Percentiles rank a stretch among this genome's conserved stretches.
Evolutionary conservation across 306 rosid genomes (phyloP).

Genomic region (Cercis canadensis): DNA sequence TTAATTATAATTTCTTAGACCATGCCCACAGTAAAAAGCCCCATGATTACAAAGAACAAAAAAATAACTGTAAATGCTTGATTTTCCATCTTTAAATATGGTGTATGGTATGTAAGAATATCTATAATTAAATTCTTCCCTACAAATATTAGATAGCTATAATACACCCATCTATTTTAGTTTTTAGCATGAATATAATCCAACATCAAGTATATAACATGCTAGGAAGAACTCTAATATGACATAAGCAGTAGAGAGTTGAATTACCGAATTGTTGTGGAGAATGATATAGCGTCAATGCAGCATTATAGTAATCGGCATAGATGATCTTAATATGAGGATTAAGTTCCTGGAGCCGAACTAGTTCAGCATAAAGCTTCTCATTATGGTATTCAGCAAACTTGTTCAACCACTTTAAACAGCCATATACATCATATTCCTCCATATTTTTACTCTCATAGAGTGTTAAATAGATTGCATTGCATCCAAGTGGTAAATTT

Average conservation of each 20-base stretch:
- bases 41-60: too few relatives aligned
- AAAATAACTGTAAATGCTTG: too few relatives aligned
- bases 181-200: too few relatives aligned
- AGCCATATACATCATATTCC: slow-evolving; percentile 52
- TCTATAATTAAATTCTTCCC: too few relatives aligned
- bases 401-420: slow-evolving; percentile 53
- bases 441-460: slow-evolving; percentile 33
- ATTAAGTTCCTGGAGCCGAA: slow-evolving; percentile 35
- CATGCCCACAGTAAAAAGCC: too few relatives aligned
- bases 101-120: too few relatives aligned
- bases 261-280: slow-evolving; percentile 47
- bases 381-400: slow-evolving; percentile 50
- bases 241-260: not conserved
- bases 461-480: slow-evolving; percentile 17
- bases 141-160: too few relatives aligned
- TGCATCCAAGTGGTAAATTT: slow-evolving; percentile 54
- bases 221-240: too few relatives aligned
- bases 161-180: too few relatives aligned
- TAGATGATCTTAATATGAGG: slow-evolving; percentile 48
- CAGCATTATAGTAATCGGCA: slow-evolving; percentile 55
- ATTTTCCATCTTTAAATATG: too few relatives aligned
- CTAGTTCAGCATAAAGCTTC: slow-evolving; percentile 41
- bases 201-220: too few relatives aligned
- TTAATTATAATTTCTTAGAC: too few relatives aligned
- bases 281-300: slow-evolving; percentile 36